Evolutionary conservation across 257 asterid genomes (phyloP), one percentile per base, ranked within the genome.

Genomic region (Paraleonurus japonicus): DNA sequence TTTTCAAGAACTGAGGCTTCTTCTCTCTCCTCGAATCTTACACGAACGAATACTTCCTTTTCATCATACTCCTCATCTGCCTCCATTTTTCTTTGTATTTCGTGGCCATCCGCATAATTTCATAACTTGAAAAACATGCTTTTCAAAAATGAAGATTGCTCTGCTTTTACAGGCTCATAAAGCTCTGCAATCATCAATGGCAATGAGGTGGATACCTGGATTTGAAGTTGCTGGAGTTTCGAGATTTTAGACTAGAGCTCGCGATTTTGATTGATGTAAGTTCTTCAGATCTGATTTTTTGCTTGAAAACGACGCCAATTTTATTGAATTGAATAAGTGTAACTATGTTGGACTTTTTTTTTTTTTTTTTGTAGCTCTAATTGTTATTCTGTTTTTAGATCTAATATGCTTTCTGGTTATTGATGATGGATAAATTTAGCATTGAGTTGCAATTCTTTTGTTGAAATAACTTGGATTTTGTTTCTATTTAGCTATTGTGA

Each of bases 231-330:
- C 47, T 74, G 41, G 68, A 70, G 75, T 74, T 60, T 39, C 51
- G 30, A 17, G 7, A 23, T 64, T 41, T 17, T 57, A 55, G 65
- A 12, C 65, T 62, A 10, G 27, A 72, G 65, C 17, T 63, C 64
- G 28, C 47, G 70, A 57, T 67, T 54, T 78, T 74, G 61, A 63
- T 76, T 76, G 66, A 75, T 68, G 96, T 88, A 81, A 89, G 89
- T 85, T 76, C 58, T 54, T 76, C 88, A 88, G 97, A 91, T 87
- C 91, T 81, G 86, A 79, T 78, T 80, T 80, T 16, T 54, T 63
- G 67, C 64, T 16, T n/a, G 23, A 48, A 26, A 55, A 33, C 41
- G 39, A 39, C 30, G 70, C 53, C 81, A 33, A 53, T 62, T 39
- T 28, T 27, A 53, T 67, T 72, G 74, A 75, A 69, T 30, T 81